phyloP scores from a whole-genome alignment of 768 basidiomycete species.

The Chlorophyllum brunneum region DNA sequence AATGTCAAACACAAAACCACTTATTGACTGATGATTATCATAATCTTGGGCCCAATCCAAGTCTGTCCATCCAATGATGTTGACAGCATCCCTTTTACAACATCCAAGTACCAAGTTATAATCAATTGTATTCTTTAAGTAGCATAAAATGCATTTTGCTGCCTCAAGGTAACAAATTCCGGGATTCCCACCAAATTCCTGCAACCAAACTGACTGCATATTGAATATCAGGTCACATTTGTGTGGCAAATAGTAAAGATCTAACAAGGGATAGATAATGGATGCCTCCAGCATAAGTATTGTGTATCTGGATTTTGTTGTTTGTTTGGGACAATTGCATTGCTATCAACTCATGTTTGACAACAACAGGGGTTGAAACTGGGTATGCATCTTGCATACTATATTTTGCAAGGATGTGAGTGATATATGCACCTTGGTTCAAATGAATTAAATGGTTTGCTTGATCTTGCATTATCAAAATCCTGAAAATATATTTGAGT shows the following conservation, averaged over 20 bases:
- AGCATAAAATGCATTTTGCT: slow-evolving; percentile 14
- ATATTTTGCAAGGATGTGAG: slow-evolving; percentile 17
- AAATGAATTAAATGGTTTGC: slow-evolving; percentile 19
- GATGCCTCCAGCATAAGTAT: slow-evolving; percentile 4
- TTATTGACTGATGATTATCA: slow-evolving; percentile 24
- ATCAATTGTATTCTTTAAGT: slow-evolving; percentile 17
- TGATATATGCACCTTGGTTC: slow-evolving; percentile 22
- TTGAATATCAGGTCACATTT: slow-evolving; percentile 10
- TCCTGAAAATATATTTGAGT: slow-evolving; percentile 25
- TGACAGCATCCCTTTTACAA: not conserved
- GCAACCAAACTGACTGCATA: slow-evolving; percentile 7
- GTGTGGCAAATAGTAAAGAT: not conserved
- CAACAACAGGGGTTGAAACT: slow-evolving; percentile 18
- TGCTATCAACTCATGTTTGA: not conserved
- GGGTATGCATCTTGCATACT: slow-evolving; percentile 18
- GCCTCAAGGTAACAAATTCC: slow-evolving; percentile 14
- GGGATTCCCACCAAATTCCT: slow-evolving; percentile 14
- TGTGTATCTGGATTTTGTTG: not conserved
- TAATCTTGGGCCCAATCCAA: slow-evolving; percentile 15
- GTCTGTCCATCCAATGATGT: slow-evolving; percentile 13
- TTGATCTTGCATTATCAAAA: slow-evolving; percentile 20
- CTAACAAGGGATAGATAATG: slow-evolving; percentile 5
- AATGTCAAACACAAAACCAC: slow-evolving; percentile 27
- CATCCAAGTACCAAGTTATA: not conserved
- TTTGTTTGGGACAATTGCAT: not conserved